Evolutionary conservation across 2,329 filamentous ascomycete genomes (phyloP), one percentile per base, ranked within the genome.

Genomic region (Pseudogymnoascus sp.): DNA sequence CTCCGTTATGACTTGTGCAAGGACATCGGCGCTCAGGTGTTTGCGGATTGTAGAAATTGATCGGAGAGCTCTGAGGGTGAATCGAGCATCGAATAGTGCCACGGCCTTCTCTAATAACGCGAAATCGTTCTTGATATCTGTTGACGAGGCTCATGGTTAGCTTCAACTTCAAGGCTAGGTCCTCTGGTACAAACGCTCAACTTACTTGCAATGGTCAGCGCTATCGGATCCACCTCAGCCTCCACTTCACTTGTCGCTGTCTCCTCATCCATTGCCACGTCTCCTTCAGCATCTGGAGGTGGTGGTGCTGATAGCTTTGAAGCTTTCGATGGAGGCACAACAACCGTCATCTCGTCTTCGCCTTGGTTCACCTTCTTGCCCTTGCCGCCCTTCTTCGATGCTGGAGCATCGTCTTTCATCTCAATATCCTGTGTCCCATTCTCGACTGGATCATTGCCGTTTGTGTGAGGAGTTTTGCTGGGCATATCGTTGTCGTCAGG

Each of bases 31-130:
- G 13, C 88, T 90, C 69, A 96, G 83, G 69, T 91, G 86, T 82
- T 97, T 97, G 75, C 95, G 91, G 75, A 97, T 87, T 63, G 92
- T 93, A 42, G 95, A 96, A 79, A 97, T 96, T 70, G 93, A 96
- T 72, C 95, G 89, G 67, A 99, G 85, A 66, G 95, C 95, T 74
- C 95, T 86, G 67, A 99, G 88, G 64, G 93, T 91, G 79, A 97
- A 99, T 80, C 95, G 88, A 65, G 93, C 86, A 78, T 99, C 95
- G 76, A 97, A 99, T 71, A 96, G 86, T 68, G 87, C 83, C 68
- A 99, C 93, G 68, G 93, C 95, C 72, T 92, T 89, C 73, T 97
- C 93, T 73, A 99, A 84, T 68, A 99, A 84, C 61, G 86, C 85
- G 74, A 97, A 97, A 79, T 96, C 97, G 82, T 85, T 88, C 79